phyloP scores from a whole-genome alignment of 2,329 filamentous ascomycete genomes.

The Fusarium drepaniforme region DNA sequence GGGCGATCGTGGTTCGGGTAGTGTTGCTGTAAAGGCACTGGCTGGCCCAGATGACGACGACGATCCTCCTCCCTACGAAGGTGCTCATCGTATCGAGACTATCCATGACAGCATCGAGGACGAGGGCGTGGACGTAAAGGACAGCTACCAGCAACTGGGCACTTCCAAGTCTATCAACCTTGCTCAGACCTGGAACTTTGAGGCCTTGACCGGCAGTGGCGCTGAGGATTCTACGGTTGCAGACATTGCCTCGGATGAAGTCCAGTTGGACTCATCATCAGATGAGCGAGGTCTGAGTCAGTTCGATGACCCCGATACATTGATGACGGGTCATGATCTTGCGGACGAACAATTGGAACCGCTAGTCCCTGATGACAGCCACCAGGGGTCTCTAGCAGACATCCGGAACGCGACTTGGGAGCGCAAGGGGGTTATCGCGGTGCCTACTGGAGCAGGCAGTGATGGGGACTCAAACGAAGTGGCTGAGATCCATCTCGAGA shows the following conservation, averaged over 20 bases:
- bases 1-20: conserved; percentile 68
- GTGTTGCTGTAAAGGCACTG: conserved; percentile 47
- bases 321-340: conserved; percentile 44
- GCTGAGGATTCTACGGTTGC: conserved; percentile 48
- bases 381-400: conserved; percentile 35
- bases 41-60: conserved; percentile 46
- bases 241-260: conserved; percentile 58
- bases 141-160: conserved; percentile 47
- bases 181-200: conserved; percentile 62
- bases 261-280: conserved; percentile 55
- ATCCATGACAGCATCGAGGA: conserved; percentile 62
- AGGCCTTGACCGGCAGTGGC: conserved; percentile 49
- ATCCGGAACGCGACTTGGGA: conserved; percentile 52
- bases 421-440: conserved; percentile 53
- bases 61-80: conserved; percentile 50
- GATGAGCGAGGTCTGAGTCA: conserved; percentile 47
- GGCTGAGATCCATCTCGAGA: conserved; percentile 63
- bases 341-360: conserved; percentile 26
- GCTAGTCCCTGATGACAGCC: conserved; percentile 22
- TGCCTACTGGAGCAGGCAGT: conserved; percentile 51
- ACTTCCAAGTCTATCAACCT: conserved; percentile 49
- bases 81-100: conserved; percentile 31
- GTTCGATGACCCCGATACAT: conserved; percentile 46
- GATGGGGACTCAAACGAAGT: conserved; percentile 59
- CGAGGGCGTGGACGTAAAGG: conserved; percentile 58